phyloP scores from a whole-genome alignment of 2,329 filamentous ascomycete genomes.

The Ophiosphaerella herpotricha region DNA sequence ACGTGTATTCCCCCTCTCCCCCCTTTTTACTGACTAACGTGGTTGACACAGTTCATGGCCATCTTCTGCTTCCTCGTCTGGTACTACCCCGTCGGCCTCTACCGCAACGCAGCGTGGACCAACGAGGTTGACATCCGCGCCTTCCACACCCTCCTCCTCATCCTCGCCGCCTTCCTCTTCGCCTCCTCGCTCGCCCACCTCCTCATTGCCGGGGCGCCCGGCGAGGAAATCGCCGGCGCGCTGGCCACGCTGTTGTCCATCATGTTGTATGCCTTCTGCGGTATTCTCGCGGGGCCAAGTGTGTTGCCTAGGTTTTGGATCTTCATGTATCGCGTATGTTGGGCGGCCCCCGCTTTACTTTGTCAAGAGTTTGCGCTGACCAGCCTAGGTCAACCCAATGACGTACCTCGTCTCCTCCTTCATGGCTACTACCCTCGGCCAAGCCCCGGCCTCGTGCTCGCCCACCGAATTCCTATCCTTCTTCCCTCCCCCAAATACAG shows the following conservation, averaged over 20 bases:
- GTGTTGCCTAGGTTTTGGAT: slow-evolving; percentile 74
- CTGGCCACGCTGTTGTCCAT: slow-evolving; percentile 64
- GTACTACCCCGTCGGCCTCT: slow-evolving; percentile 69
- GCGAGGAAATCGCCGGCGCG: slow-evolving; percentile 69
- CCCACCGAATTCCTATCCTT: slow-evolving; percentile 49
- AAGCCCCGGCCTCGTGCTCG: slow-evolving; percentile 55
- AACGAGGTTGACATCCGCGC: slow-evolving; percentile 62
- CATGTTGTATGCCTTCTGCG: slow-evolving; percentile 51
- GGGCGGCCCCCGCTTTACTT: no score
- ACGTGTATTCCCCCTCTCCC: slow-evolving; percentile 47
- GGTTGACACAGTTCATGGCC: slow-evolving; percentile 52
- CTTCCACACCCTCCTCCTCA: slow-evolving; percentile 68
- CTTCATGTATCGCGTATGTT: slow-evolving; percentile 68
- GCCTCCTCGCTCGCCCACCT: slow-evolving; percentile 72
- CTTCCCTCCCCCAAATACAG: slow-evolving; percentile 43
- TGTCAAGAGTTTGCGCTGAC: not conserved
- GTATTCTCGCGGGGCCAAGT: slow-evolving; percentile 64
- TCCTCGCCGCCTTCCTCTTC: slow-evolving; percentile 66
- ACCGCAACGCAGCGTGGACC: slow-evolving; percentile 67
- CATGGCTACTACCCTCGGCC: slow-evolving; percentile 52
- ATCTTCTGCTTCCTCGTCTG: slow-evolving; percentile 59
- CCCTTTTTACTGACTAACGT: slow-evolving; percentile 59
- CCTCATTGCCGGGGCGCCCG: slow-evolving; percentile 70
- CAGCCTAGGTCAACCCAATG: slow-evolving; percentile 59
- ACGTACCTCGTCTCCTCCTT: slow-evolving; percentile 70